Evolutionary conservation across 345 rosid species (phyloP).

Genomic region (Syzygium aqueum): DNA sequence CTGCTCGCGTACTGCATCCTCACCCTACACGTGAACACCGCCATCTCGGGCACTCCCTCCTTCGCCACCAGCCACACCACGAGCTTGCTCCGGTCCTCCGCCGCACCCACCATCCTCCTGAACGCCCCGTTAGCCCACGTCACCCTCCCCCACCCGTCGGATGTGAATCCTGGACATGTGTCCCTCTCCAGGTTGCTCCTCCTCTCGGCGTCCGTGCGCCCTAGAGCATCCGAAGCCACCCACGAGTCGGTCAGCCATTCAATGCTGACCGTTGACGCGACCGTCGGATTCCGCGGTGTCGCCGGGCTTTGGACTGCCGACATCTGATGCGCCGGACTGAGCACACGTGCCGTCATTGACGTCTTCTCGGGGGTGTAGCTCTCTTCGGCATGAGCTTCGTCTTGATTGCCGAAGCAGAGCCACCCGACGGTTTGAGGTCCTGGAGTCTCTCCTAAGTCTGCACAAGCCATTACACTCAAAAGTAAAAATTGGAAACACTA

Average conservation of each 20-base stretch:
- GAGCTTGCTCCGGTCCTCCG: not conserved
- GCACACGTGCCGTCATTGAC: not conserved
- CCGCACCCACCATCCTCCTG: slow-evolving; percentile 17
- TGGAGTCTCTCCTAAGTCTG: not conserved
- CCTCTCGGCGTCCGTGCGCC: slow-evolving; percentile 25
- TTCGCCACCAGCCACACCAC: not conserved
- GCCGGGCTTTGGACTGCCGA: not conserved
- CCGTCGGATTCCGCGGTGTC: not conserved
- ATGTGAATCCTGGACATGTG: slow-evolving; percentile 42
- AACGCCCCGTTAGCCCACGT: slow-evolving; percentile 41
- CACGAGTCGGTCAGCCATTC: slow-evolving; percentile 19
- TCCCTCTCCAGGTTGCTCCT: slow-evolving; percentile 18
- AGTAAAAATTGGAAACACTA: not conserved
- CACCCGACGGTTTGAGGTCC: not conserved
- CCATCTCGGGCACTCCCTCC: not conserved
- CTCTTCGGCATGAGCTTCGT: not conserved
- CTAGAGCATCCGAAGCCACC: slow-evolving; percentile 11
- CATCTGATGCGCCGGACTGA: not conserved
- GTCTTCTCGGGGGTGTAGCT: not conserved
- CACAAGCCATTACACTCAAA: not conserved
- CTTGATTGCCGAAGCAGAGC: not conserved
- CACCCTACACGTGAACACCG: slow-evolving; percentile 29
- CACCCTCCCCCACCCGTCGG: slow-evolving; percentile 26
- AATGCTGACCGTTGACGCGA: slow-evolving; percentile 29
- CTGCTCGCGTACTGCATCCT: slow-evolving; percentile 25